phyloP scores from a whole-genome alignment of 2,329 filamentous ascomycete species.

The Neodidymelliopsis sp. region DNA sequence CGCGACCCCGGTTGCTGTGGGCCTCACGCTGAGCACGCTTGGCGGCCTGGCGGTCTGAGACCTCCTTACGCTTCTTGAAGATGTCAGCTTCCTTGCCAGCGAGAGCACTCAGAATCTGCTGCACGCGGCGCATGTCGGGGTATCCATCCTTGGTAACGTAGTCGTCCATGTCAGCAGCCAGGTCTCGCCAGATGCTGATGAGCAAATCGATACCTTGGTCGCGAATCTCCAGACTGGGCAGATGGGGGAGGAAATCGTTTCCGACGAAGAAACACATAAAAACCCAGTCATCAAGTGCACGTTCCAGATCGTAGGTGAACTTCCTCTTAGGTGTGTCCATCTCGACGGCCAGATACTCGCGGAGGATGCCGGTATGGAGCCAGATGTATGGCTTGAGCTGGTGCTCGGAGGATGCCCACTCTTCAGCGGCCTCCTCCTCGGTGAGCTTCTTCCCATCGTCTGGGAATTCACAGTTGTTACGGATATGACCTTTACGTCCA shows the following conservation, averaged over 20 bases:
- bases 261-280: conserved; percentile 99
- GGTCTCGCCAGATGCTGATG: conserved; percentile 96
- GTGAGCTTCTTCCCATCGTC: conserved; percentile 70
- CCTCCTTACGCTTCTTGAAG: conserved; percentile 85
- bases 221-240: conserved; percentile 96
- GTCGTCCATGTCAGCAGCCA: conserved; percentile 87
- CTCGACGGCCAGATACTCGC: conserved; percentile 93
- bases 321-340: conserved; percentile 81
- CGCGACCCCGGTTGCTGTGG: conserved; percentile 42
- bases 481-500: conserved; percentile 90
- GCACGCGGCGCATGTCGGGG: conserved; percentile 85
- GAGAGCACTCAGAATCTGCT: conserved; percentile 85
- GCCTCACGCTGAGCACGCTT: conserved; percentile 65
- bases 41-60: conserved; percentile 82
- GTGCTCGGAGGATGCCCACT: conserved; percentile 39
- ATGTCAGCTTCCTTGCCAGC: conserved; percentile 94
- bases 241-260: conserved; percentile 96
- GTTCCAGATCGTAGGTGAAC: conserved; percentile 91
- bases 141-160: conserved; percentile 96
- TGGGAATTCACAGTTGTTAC: conserved; percentile 72
- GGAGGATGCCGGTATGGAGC: conserved; percentile 89
- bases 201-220: conserved; percentile 97
- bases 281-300: conserved; percentile 96
- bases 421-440: conserved; percentile 74
- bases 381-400: conserved; percentile 94